phyloP scores from a whole-genome alignment of 2,329 filamentous ascomycete genomes.

The Aureobasidium vineae region DNA sequence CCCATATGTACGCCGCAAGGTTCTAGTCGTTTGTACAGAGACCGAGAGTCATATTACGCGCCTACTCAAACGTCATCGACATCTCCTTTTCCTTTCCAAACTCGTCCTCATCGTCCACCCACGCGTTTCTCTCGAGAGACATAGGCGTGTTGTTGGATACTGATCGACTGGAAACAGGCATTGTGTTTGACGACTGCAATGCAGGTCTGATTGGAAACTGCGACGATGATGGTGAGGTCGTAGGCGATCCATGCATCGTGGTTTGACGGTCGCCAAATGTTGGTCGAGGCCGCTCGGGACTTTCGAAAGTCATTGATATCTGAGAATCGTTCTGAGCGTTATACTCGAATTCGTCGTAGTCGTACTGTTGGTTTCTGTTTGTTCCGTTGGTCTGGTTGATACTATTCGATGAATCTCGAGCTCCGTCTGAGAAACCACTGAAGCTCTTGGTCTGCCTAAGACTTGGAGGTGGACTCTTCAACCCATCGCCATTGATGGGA shows the following conservation, averaged over 20 bases:
- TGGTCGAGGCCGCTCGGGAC: slow-evolving; percentile 26
- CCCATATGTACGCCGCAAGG: not conserved
- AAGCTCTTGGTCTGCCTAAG: slow-evolving; percentile 52
- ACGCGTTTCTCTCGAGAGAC: slow-evolving; percentile 44
- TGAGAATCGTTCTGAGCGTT: slow-evolving; percentile 43
- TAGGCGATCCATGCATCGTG: slow-evolving; percentile 28
- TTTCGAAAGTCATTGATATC: slow-evolving; percentile 48
- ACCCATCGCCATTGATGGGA: slow-evolving; percentile 13
- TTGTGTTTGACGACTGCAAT: slow-evolving; percentile 34
- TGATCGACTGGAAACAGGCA: slow-evolving; percentile 32
- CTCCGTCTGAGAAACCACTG: slow-evolving; percentile 24
- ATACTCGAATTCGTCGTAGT: slow-evolving; percentile 41
- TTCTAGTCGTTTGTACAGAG: not conserved
- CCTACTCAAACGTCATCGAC: slow-evolving; percentile 50
- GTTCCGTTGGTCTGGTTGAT: slow-evolving; percentile 21
- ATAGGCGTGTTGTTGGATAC: slow-evolving; percentile 12
- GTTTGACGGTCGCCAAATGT: slow-evolving; percentile 31
- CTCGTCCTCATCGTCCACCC: slow-evolving; percentile 49
- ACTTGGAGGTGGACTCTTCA: slow-evolving; percentile 19
- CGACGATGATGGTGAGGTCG: slow-evolving; percentile 16
- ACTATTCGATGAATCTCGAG: slow-evolving; percentile 19
- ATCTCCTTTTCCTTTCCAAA: slow-evolving; percentile 50
- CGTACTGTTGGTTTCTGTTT: slow-evolving; percentile 28
- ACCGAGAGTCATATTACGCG: not conserved
- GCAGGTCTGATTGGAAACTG: slow-evolving; percentile 28